Evolutionary conservation across 2,329 filamentous ascomycete species (phyloP).

Genomic region (Aspergillus novoparasiticus): DNA sequence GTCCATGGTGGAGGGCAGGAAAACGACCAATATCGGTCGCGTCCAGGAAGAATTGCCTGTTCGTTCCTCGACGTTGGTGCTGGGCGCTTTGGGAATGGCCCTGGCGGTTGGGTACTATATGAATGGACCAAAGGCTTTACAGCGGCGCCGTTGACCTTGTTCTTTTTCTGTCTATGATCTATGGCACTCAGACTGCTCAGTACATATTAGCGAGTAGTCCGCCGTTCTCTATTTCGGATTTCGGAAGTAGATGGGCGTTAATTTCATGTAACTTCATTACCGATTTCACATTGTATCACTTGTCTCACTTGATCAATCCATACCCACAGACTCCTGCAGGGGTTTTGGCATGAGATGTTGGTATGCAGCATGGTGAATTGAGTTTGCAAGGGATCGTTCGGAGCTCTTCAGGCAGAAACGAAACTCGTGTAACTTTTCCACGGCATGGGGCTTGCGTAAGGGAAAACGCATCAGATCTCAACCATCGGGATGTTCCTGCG

Average conservation of each 20-base stretch:
- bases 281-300: background rate
- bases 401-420: background rate
- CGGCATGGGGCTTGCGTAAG: background rate
- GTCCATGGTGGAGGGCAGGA: constrained; percentile 25
- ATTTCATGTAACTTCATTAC: background rate
- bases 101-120: constrained; percentile 50
- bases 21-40: constrained; percentile 29
- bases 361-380: background rate
- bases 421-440: background rate
- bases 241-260: background rate
- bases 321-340: background rate
- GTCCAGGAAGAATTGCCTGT: constrained; percentile 41
- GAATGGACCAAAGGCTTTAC: constrained; percentile 5
- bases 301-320: background rate
- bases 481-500: background rate
- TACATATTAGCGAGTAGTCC: no score
- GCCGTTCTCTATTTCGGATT: background rate
- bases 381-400: background rate
- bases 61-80: constrained; percentile 50
- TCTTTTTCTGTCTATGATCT: background rate
- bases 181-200: background rate
- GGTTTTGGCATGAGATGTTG: background rate
- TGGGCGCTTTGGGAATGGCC: constrained; percentile 73
- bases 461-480: background rate
- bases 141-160: background rate